Evolutionary conservation across 805 yeast species (phyloP).

Genomic region (Ogataea allantospora): DNA sequence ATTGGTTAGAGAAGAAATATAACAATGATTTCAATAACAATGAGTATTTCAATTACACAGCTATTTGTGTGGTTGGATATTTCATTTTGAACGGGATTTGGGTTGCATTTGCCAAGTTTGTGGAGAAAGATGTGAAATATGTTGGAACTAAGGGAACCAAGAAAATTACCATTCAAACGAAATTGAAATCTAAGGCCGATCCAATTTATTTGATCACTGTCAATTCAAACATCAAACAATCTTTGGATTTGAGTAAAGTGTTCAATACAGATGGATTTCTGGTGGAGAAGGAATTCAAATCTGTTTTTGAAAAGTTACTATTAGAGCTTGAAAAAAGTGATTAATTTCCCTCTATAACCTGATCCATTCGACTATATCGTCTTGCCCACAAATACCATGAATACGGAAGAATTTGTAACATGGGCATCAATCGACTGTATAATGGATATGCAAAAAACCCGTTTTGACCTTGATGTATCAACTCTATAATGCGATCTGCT

Average conservation of each 20-base stretch:
- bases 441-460: conserved; percentile 47
- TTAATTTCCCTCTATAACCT: conserved; percentile 11
- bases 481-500: conserved; percentile 36
- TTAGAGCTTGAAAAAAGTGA: conserved; percentile 21
- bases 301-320: conserved; percentile 25
- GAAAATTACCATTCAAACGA: conserved; percentile 40
- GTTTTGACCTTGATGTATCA: conserved; percentile 36
- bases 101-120: conserved; percentile 34
- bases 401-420: conserved; percentile 42
- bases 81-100: conserved; percentile 36
- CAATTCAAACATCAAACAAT: conserved; percentile 18
- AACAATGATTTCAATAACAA: conserved; percentile 41
- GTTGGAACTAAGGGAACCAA: conserved; percentile 40
- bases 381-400: conserved; percentile 34
- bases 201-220: conserved; percentile 43
- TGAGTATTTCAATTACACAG: conserved; percentile 35
- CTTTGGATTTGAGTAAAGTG: conserved; percentile 39
- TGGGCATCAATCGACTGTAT: conserved; percentile 46
- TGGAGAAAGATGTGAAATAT: conserved; percentile 46
- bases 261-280: conserved; percentile 48
- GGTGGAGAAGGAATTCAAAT: conserved; percentile 35
- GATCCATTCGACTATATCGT: conserved; percentile 32
- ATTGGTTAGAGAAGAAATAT: conserved; percentile 47
- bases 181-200: conserved; percentile 37
- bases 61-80: conserved; percentile 38